These are phyloP conservation scores for Heliamphora pulchella DNA, from an alignment of 179 eudicot genomes.

Conservation along the genomic window DNA sequence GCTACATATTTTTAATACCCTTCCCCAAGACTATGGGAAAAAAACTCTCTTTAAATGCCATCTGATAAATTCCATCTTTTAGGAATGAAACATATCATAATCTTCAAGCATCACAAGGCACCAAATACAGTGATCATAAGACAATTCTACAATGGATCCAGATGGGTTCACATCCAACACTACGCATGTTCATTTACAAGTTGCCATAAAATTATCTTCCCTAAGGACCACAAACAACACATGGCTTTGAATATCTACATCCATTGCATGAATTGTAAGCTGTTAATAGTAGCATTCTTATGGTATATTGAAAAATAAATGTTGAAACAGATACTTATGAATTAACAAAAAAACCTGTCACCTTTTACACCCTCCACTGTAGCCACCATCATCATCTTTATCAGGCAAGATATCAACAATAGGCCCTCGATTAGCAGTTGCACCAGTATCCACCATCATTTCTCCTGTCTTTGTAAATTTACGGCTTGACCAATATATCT, in stretches of 20 bases:
- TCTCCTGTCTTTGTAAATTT: conserved; percentile 32
- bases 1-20: neutral
- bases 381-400: conserved; percentile 60
- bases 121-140: neutral
- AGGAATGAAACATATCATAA: neutral
- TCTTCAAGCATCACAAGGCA: neutral
- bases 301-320: neutral
- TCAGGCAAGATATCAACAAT: conserved; percentile 30
- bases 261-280: neutral
- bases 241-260: neutral
- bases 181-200: neutral
- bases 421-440: conserved; percentile 33
- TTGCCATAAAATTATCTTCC: neutral
- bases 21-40: neutral
- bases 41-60: neutral
- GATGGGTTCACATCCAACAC: neutral
- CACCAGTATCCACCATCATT: conserved; percentile 71
- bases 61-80: neutral
- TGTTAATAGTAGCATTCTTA: neutral
- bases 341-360: conserved; percentile 21
- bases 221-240: neutral
- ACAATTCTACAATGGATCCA: neutral
- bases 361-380: conserved; percentile 84
- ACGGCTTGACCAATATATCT: conserved; percentile 27
- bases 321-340: neutral